Base-by-base conservation (phyloP, 106 monocot genomes). In the Triglochin maritima region DNA sequence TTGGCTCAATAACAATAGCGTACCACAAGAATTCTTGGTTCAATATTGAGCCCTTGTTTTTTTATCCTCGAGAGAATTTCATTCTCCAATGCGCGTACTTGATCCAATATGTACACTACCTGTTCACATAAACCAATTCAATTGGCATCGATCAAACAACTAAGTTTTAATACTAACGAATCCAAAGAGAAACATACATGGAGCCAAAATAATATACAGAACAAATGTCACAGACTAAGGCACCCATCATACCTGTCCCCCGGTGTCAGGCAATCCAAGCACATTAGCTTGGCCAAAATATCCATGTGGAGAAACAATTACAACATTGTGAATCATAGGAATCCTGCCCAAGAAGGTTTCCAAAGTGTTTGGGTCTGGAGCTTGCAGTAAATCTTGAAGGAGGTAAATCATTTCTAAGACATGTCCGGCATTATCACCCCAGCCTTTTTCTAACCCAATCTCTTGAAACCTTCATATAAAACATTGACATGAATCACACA, bases 261-360 rank as follows among this genome's bases (percentile, higher is more conserved):
- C 94, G 49, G 94, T 90, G 72, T 94, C 94, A 17, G 89, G 94
- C 69, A 90, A 71, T 7, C 94, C 94, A 15, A 94, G 79, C 4
- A 89, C 94, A 84, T 89, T 87, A 17, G 94, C 89, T 71, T 94
- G 94, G 59, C 89, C 89, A 66, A 94, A 94, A 74, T 81, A 90
- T 6, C 94, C 94, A 83, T 94, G 94, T 14, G 94, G 89, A 68
- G 94, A 94, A 64, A 94, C 64, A 69, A 94, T 79, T 4, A 94
- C 94, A 8, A 94, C 89, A 82, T 87, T 90, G 68, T 89, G 90
- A 48, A 94, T 83, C 94, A 94, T 94, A 5, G 94, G 89, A 16
- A 94, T 83, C 66, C 84, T 87, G 17, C 94, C 94, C 14, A 94
- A 59, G 52, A 94, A 94, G 4, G 72, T 81, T 72, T 94, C 94